phyloP scores from a whole-genome alignment of 768 basidiomycete species.

The Podaxis carcinomalis region DNA sequence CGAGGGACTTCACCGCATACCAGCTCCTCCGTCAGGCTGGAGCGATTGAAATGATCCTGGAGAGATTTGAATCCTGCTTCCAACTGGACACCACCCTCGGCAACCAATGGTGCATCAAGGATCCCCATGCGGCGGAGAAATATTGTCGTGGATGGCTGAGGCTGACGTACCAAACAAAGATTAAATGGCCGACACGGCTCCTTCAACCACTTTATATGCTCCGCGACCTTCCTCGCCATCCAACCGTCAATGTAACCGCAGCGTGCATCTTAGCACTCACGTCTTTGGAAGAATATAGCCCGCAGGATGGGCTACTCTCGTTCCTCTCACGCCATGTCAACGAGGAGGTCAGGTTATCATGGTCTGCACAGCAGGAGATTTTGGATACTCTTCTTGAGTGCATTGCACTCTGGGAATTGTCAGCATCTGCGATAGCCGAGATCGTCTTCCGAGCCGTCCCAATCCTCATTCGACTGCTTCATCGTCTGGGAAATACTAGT shows the following conservation, averaged over 20 bases:
- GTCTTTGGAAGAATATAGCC: conserved; percentile 27
- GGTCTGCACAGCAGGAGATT: conserved; percentile 30
- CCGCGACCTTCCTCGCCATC: conserved; percentile 22
- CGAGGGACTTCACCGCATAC: conserved; percentile 32
- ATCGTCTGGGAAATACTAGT: conserved; percentile 23
- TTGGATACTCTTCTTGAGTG: conserved; percentile 36
- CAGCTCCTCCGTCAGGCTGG: conserved; percentile 32
- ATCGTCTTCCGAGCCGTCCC: conserved; percentile 30
- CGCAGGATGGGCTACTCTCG: conserved; percentile 31
- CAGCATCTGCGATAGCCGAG: conserved; percentile 29
- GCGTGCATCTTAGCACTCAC: conserved; percentile 32
- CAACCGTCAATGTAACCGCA: conserved; percentile 30
- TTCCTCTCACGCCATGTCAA: conserved; percentile 28
- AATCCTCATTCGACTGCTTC: conserved; percentile 29
- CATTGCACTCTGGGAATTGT: conserved; percentile 33
- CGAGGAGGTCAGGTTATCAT: conserved; percentile 26
- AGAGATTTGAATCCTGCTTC: conserved; percentile 33
- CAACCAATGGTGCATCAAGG: conserved; percentile 31
- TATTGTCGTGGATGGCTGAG: conserved; percentile 40
- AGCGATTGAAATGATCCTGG: conserved; percentile 27
- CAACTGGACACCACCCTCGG: conserved; percentile 33
- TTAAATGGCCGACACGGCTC: conserved; percentile 32
- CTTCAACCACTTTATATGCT: conserved; percentile 30
- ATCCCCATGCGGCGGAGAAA: conserved; percentile 28
- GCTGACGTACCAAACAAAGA: conserved; percentile 29